Conservation (phyloP, 2,329 filamentous ascomycete genomes). For the Cadophora malorum region DNA sequence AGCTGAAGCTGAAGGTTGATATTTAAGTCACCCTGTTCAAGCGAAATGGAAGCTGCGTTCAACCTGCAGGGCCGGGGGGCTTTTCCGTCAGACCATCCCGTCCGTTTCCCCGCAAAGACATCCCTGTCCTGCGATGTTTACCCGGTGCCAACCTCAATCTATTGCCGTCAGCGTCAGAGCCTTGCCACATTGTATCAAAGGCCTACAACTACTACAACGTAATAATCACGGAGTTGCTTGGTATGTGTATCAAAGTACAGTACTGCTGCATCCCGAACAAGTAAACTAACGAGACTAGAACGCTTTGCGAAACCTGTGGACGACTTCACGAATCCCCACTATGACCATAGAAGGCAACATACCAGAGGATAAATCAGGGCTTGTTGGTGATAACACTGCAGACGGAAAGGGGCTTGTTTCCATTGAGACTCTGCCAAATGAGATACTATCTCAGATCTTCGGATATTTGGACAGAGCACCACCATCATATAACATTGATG, state of each 20-base stretch:
- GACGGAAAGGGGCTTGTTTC: slow-evolving; percentile 17
- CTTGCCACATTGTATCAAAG: not conserved
- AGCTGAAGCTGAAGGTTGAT: too few relatives aligned
- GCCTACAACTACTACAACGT: not conserved
- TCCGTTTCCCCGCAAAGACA: not conserved
- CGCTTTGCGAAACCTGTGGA: not conserved
- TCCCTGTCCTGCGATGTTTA: not conserved
- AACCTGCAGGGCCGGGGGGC: too few relatives aligned
- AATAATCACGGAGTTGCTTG: not conserved
- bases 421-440: slow-evolving; percentile 58
- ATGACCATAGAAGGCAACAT: not conserved
- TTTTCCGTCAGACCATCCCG: too few relatives aligned
- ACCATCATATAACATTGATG: slow-evolving; percentile 52
- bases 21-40: too few relatives aligned
- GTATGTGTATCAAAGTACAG: not conserved
- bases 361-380: not conserved
- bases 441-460: slow-evolving; percentile 65
- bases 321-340: not conserved
- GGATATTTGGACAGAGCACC: slow-evolving; percentile 57
- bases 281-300: not conserved
- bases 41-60: too few relatives aligned
- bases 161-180: not conserved
- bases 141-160: not conserved
- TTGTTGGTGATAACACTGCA: too few relatives aligned
- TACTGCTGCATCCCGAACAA: not conserved